Evolutionary conservation across 2,329 filamentous ascomycete species (phyloP).

Genomic region (Pseudogymnoascus sp.): DNA sequence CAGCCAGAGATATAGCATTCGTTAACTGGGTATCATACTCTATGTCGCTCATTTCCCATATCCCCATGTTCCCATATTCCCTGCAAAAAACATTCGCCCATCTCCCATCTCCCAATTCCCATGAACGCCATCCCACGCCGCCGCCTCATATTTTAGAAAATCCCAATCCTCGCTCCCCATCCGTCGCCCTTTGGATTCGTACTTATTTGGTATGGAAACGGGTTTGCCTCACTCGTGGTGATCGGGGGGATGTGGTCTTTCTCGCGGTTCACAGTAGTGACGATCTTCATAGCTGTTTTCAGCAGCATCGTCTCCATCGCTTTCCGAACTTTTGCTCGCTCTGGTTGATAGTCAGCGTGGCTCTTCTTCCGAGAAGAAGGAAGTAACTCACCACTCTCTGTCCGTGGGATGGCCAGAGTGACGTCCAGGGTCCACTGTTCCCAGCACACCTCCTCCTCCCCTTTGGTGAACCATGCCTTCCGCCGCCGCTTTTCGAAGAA

Average conservation of each 20-base stretch:
- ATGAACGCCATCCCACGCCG: slow-evolving; percentile 1
- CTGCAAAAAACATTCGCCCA: slow-evolving; percentile 1
- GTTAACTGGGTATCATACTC: slow-evolving; percentile 5
- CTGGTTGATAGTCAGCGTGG: slow-evolving; percentile 35
- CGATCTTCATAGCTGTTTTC: slow-evolving; percentile 81
- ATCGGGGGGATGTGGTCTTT: slow-evolving; percentile 97
- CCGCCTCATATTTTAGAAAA: slow-evolving; percentile 26
- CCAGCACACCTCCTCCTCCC: slow-evolving; percentile 93
- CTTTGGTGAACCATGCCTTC: slow-evolving; percentile 71
- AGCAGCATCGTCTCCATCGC: slow-evolving; percentile 87
- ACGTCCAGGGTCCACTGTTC: slow-evolving; percentile 92
- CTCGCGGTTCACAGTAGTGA: slow-evolving; percentile 76
- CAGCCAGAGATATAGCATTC: slow-evolving; percentile 4
- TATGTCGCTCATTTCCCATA: slow-evolving; percentile 3
- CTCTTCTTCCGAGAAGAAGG: not conserved
- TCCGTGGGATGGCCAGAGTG: slow-evolving; percentile 81
- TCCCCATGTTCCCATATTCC: not conserved
- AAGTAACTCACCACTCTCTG: slow-evolving; percentile 64
- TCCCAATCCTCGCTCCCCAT: slow-evolving; percentile 72
- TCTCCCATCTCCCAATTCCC: not conserved
- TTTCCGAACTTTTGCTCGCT: slow-evolving; percentile 77
- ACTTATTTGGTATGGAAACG: slow-evolving; percentile 88
- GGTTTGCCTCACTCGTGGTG: slow-evolving; percentile 82
- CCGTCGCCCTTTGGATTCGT: slow-evolving; percentile 75
- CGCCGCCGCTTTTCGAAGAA: slow-evolving; percentile 90